These are phyloP conservation scores for Arthroderma sp. DNA, from an alignment of 2,329 filamentous ascomycete species.

Conservation along the genomic window DNA sequence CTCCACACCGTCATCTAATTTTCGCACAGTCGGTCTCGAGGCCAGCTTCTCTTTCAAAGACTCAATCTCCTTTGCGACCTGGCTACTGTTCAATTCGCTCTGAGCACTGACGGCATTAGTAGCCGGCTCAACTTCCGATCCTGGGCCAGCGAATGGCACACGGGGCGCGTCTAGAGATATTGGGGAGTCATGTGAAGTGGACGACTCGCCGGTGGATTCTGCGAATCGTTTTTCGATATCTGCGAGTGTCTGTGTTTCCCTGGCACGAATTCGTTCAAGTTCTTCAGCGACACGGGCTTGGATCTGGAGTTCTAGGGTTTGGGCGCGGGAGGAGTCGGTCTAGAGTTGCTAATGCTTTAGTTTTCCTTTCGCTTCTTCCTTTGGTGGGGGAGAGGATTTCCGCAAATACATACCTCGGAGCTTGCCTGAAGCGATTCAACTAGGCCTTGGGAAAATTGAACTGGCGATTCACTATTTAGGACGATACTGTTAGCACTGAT, in stretches of 20 bases:
- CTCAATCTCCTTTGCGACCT: slow-evolving; percentile 45
- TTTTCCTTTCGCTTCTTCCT: background rate
- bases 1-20: slow-evolving; percentile 59
- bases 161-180: slow-evolving; percentile 27
- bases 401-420: slow-evolving; percentile 53
- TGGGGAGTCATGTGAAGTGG: slow-evolving; percentile 12
- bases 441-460: slow-evolving; percentile 66
- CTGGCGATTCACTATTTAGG: slow-evolving; percentile 43
- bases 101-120: slow-evolving; percentile 5
- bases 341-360: slow-evolving; percentile 27
- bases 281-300: slow-evolving; percentile 77
- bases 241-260: slow-evolving; percentile 56
- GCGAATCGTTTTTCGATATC: slow-evolving; percentile 52
- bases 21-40: slow-evolving; percentile 44
- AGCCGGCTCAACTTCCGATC: slow-evolving; percentile 2
- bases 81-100: slow-evolving; percentile 31
- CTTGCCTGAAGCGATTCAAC: slow-evolving; percentile 72
- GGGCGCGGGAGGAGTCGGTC: slow-evolving; percentile 79
- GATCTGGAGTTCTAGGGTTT: slow-evolving; percentile 72
- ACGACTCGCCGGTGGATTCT: slow-evolving; percentile 16
- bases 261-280: slow-evolving; percentile 62
- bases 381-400: background rate
- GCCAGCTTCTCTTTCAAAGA: slow-evolving; percentile 46
- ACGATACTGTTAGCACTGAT: slow-evolving; percentile 16
- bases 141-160: slow-evolving; percentile 27